phyloP scores from a whole-genome alignment of 1,284 basidiomycete genomes.

The Tilletia walkeri region DNA sequence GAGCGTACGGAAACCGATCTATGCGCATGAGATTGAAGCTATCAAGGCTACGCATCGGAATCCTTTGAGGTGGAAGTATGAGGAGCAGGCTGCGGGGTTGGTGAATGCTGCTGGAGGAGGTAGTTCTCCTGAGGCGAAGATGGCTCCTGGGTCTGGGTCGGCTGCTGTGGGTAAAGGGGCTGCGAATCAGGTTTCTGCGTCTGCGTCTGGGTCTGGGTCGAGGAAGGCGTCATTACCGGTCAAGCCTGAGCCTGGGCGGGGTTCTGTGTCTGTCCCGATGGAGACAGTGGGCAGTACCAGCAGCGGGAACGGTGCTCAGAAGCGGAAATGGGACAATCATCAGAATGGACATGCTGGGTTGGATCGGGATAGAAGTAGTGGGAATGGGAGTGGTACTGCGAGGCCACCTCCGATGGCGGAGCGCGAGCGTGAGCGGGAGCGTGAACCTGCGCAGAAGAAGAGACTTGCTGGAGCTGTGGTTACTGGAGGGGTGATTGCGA shows the following conservation, averaged over 20 bases:
- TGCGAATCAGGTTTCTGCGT: no score
- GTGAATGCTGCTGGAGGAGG: not conserved
- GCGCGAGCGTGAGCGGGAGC: not conserved
- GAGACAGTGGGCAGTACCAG: no score
- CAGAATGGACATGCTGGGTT: no score
- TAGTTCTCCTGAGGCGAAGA: not conserved
- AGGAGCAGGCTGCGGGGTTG: slow-evolving; percentile 2
- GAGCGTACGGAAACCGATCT: not conserved
- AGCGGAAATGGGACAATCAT: no score
- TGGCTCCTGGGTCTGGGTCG: no score
- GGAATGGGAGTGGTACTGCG: not conserved
- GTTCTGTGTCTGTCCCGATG: no score
- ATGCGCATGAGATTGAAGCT: not conserved
- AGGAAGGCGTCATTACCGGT: no score
- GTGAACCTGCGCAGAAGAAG: slow-evolving; percentile 8
- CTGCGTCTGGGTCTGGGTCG: no score
- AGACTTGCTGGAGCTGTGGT: not conserved
- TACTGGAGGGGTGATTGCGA: not conserved
- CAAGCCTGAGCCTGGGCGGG: no score
- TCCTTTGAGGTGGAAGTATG: slow-evolving; percentile 9
- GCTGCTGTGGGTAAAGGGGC: no score
- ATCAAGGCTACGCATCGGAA: slow-evolving; percentile 8
- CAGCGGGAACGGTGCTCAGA: no score
- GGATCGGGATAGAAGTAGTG: not conserved
- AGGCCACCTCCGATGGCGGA: not conserved